Conservation (phyloP, 495 filamentous ascomycete genomes). For the Tuber brumale region DNA sequence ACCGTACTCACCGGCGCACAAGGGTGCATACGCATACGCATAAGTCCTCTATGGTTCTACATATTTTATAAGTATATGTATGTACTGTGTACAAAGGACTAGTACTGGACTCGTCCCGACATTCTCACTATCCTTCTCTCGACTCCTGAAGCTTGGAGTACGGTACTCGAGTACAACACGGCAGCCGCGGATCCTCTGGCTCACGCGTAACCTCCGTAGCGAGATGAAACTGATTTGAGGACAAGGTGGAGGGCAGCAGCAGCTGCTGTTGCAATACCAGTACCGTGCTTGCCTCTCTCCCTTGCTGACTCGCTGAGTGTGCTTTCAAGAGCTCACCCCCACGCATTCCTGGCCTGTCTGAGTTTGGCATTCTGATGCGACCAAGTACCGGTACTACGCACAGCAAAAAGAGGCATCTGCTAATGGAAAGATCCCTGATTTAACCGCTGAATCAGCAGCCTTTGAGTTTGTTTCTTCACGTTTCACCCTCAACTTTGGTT, state of each 20-base stretch:
- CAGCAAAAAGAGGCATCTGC: constrained; percentile 17
- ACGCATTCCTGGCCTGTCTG: constrained; percentile 18
- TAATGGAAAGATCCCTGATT: not conserved
- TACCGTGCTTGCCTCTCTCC: constrained; percentile 11
- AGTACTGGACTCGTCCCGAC: not conserved
- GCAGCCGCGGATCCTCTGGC: not conserved
- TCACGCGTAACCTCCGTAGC: constrained; percentile 23
- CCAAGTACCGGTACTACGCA: constrained; percentile 12
- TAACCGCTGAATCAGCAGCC: not conserved
- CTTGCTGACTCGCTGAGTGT: constrained; percentile 15
- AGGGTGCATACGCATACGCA: not conserved
- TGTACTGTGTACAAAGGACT: not conserved
- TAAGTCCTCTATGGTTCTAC: not conserved
- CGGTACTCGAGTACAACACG: not conserved
- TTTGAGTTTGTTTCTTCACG: not conserved
- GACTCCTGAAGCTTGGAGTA: not conserved
- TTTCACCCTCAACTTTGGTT: not conserved
- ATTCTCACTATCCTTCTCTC: not conserved
- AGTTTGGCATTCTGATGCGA: constrained; percentile 30
- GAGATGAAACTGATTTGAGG: constrained; percentile 29
- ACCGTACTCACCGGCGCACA: not conserved
- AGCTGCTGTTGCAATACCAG: not conserved
- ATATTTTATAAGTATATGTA: not conserved
- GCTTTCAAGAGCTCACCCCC: constrained; percentile 25
- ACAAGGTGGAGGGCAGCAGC: constrained; percentile 19